These are phyloP conservation scores for Hippophae rhamnoides DNA, from an alignment of 306 rosid species.

Conservation along the genomic window DNA sequence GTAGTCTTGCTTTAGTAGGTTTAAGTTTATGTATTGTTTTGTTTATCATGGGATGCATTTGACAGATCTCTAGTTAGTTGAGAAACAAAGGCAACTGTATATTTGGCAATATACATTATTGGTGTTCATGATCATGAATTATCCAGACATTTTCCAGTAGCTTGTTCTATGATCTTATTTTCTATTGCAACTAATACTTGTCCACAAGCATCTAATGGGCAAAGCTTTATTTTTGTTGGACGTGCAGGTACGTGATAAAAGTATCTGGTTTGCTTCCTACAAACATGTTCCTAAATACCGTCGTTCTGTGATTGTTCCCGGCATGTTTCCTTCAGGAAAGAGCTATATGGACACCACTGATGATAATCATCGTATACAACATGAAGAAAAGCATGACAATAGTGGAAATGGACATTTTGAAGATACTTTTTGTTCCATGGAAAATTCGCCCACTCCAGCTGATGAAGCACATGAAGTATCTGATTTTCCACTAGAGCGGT, in stretches of 20 bases:
- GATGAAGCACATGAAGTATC: conserved; percentile 46
- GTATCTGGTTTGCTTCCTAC: conserved; percentile 56
- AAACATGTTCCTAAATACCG: conserved; percentile 62
- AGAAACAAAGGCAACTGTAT: no score
- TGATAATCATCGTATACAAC: conserved; percentile 20
- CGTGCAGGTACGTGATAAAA: conserved; percentile 74
- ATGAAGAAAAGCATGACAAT: conserved; percentile 29
- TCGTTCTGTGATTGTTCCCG: conserved; percentile 39
- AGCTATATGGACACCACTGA: conserved; percentile 24
- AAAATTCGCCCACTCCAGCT: conserved; percentile 19
- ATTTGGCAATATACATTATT: no score
- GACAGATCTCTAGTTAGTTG: no score
- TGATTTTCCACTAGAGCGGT: conserved; percentile 64
- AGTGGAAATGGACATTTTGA: conserved; percentile 29
- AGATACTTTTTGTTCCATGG: conserved; percentile 31
- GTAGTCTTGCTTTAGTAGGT: no score
- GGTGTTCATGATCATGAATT: no score
- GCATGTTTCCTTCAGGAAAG: conserved; percentile 93
- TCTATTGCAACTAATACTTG: neutral
- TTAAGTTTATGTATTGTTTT: no score
- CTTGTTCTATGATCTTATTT: no score
- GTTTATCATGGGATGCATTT: no score
- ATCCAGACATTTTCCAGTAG: no score
- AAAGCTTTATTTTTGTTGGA: conserved; percentile 14
- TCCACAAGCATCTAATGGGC: neutral